Evolutionary conservation across 2,329 filamentous ascomycete species (phyloP), one percentile per base, ranked within the genome.

Genomic region (Alternaria burnsii): DNA sequence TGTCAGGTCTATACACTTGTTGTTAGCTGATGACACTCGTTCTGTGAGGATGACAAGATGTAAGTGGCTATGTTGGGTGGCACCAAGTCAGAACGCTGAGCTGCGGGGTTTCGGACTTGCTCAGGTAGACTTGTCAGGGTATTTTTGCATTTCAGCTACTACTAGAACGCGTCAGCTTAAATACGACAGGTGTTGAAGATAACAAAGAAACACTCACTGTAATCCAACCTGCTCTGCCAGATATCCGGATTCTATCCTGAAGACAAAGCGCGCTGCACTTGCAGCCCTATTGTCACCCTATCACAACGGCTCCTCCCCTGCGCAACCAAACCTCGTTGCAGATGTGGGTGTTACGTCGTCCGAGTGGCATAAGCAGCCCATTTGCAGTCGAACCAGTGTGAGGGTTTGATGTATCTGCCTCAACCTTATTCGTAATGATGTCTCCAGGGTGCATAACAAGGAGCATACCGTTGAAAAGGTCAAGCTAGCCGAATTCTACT

Each of bases 71-170:
- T 28, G 54, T 52, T 54, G 24, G 32, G 58, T 52, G 54, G 60
- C 55, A 62, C 52, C 46, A 57, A 61, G 61, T 62, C 42, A 60
- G 60, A 62, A 44, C 50, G 61, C 53, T 56, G 56, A 55, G 50
- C 43, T 63, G 58, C 58, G 56, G 62, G 55, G 61, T 62, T 28
- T 59, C 34, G 51, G 56, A 50, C 47, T 47, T 41, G 26, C 41
- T 64, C 32, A 41, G 44, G 30, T 22, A 40, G 41, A 46, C 50
- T 66, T 58, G 41, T 46, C 47, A 61, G 42, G 51, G 48, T 52
- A 47, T 56, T 28, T 47, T 63, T 54, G 60, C 43, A 69, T 68
- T 71, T 59, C 30, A 56, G 36, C 60, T 71, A 71, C 67, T 70
- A 57, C 30, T 42, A 16, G 34, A 41, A 41, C 7, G 57, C 26